These are phyloP conservation scores for Diplodia intermedia DNA, from an alignment of 2,329 filamentous ascomycete species.

Conservation along the genomic window DNA sequence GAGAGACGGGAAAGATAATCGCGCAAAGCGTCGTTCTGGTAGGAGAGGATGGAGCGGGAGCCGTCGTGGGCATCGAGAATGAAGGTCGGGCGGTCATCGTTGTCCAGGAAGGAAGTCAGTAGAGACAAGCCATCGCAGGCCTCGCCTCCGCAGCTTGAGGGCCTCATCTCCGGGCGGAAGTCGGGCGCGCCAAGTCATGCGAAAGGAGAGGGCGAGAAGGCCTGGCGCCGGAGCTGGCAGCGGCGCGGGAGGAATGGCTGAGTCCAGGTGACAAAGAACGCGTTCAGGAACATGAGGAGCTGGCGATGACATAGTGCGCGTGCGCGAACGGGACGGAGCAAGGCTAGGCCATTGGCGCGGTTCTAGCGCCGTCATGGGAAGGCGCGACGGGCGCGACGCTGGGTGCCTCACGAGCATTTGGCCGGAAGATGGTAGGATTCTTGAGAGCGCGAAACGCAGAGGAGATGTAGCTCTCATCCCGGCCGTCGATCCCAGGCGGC, in stretches of 20 bases:
- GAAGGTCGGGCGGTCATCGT: conserved; percentile 25
- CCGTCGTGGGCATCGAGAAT: conserved; percentile 26
- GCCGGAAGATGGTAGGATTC: too few species aligned
- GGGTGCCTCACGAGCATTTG: too few species aligned
- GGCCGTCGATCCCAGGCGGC: conserved; percentile 3
- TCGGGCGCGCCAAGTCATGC: neutral
- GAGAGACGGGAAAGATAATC: conserved; percentile 17
- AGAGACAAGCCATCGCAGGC: conserved; percentile 3
- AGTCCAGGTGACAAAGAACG: conserved; percentile 6
- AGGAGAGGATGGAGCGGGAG: neutral
- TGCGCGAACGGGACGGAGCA: neutral
- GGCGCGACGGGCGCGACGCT: neutral
- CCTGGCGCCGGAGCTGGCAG: neutral
- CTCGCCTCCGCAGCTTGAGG: neutral
- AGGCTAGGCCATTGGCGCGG: neutral
- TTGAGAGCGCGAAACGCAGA: neutral
- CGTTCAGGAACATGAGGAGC: neutral
- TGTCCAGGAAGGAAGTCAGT: conserved; percentile 24
- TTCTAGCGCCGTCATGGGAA: neutral
- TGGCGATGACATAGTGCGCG: conserved; percentile 1
- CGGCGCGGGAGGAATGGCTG: neutral
- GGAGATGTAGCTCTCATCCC: conserved; percentile 6
- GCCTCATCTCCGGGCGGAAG: neutral
- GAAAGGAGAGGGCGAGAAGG: neutral
- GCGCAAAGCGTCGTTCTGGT: conserved; percentile 21